Conservation (phyloP, 495 filamentous ascomycete species). For the Hypoxylon lienhwacheense region DNA sequence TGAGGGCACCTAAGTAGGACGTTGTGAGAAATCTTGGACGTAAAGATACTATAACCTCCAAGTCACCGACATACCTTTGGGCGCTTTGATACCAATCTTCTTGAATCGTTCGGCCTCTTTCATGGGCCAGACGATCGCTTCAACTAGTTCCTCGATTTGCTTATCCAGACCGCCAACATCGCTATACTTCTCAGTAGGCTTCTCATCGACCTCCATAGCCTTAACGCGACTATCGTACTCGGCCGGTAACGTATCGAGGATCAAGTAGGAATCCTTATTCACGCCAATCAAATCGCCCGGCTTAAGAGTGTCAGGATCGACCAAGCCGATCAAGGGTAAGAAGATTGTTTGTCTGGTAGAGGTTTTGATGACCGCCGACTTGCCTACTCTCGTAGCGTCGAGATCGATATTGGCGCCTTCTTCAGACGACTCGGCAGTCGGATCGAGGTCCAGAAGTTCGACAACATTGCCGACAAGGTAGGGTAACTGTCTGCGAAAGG, state of each 20-base stretch:
- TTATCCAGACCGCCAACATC: conserved; percentile 98
- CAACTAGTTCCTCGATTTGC: conserved; percentile 99
- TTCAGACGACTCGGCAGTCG: conserved; percentile 91
- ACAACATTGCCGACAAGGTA: conserved; percentile 99
- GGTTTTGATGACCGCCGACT: conserved; percentile 99
- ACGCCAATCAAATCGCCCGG: conserved; percentile 97
- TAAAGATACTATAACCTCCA: not conserved
- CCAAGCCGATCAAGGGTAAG: conserved; percentile 94
- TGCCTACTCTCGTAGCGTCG: conserved; percentile 93
- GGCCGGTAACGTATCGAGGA: conserved; percentile 95
- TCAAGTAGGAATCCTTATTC: conserved; percentile 99
- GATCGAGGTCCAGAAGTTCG: conserved; percentile 93
- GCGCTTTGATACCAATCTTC: conserved; percentile 99
- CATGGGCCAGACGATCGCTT: conserved; percentile 99
- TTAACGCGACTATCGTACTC: conserved; percentile 99
- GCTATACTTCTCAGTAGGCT: conserved; percentile 98
- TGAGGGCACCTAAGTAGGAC: conserved; percentile 73
- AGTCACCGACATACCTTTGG: conserved; percentile 71
- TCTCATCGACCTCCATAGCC: conserved; percentile 99
- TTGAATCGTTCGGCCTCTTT: conserved; percentile 98
- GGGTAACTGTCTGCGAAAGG: conserved; percentile 76
- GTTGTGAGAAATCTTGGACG: conserved; percentile 35
- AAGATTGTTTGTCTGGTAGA: conserved; percentile 99
- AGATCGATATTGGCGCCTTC: conserved; percentile 98
- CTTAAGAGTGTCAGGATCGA: conserved; percentile 90